These are phyloP conservation scores for Pythium periplocum DNA, from an alignment of 352 stramenopile species.

Conservation along the genomic window DNA sequence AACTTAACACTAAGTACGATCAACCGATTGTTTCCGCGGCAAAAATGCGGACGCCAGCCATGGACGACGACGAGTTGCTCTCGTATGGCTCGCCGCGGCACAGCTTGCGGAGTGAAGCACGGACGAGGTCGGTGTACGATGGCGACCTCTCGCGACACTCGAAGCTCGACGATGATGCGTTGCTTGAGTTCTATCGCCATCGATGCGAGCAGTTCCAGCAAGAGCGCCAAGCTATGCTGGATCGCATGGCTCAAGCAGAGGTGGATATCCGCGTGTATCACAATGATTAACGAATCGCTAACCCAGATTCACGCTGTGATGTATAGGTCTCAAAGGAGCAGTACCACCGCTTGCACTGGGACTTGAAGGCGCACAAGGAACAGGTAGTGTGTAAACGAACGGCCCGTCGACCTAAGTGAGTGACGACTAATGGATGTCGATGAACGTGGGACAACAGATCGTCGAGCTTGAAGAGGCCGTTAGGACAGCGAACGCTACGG, in stretches of 20 bases:
- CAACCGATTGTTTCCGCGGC: too few relatives aligned
- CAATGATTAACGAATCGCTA: conserved; percentile 5
- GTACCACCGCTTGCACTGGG: conserved; percentile 68
- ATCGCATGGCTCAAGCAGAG: conserved; percentile 52
- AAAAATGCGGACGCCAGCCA: too few relatives aligned
- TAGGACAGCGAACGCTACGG: conserved; percentile 38
- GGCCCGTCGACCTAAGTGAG: neutral
- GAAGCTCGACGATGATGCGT: conserved; percentile 1
- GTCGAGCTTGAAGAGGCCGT: conserved; percentile 52
- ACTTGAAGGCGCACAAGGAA: conserved; percentile 53
- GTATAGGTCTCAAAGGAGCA: conserved; percentile 70
- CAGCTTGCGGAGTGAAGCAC: conserved; percentile 16
- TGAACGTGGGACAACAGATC: conserved; percentile 24
- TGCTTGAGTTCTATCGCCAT: conserved; percentile 64
- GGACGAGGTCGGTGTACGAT: neutral
- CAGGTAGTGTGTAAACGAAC: conserved; percentile 32
- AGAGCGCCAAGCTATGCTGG: conserved; percentile 48
- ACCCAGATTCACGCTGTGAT: neutral
- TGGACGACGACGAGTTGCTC: conserved; percentile 29
- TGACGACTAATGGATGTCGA: neutral
- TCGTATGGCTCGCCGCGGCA: conserved; percentile 46
- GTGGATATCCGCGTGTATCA: conserved; percentile 21
- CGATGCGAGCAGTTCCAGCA: conserved; percentile 59
- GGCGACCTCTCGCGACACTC: conserved; percentile 2
- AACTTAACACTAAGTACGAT: too few relatives aligned